Percentiles rank a stretch among this genome's conserved stretches.
Conservation (phyloP, 2,329 filamentous ascomycete species). For the Alternaria infectoria region DNA sequence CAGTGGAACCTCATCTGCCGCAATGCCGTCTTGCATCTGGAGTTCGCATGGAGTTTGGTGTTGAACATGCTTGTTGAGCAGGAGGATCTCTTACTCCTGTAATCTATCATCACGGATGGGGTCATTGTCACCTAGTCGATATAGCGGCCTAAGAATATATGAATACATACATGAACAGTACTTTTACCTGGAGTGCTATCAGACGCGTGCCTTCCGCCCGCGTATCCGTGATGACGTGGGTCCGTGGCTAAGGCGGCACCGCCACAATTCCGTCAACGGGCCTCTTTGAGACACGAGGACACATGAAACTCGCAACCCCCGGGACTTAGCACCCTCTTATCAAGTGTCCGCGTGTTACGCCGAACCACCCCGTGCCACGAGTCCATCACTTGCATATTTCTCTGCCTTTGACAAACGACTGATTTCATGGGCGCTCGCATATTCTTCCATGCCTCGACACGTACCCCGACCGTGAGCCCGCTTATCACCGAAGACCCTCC, state of each 20-base stretch:
- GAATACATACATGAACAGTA: neutral
- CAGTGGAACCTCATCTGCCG: slow-evolving; percentile 2
- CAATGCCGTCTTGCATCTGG: slow-evolving; percentile 17
- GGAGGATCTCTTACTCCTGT: slow-evolving; percentile 20
- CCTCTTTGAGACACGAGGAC: slow-evolving; percentile 18
- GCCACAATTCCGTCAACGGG: slow-evolving; percentile 2
- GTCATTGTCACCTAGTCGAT: slow-evolving; percentile 12
- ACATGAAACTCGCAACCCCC: slow-evolving; percentile 12
- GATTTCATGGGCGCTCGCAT: slow-evolving; percentile 32
- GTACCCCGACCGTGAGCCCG: slow-evolving; percentile 30
- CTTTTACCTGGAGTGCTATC: neutral
- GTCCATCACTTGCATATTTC: slow-evolving; percentile 1
- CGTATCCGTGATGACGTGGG: slow-evolving; percentile 18
- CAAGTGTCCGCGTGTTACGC: slow-evolving; percentile 13
- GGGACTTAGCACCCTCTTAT: neutral
- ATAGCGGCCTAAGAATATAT: slow-evolving; percentile 21
- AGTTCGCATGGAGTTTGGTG: slow-evolving; percentile 39
- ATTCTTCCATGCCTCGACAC: slow-evolving; percentile 33
- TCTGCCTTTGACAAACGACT: slow-evolving; percentile 1
- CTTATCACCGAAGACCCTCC: slow-evolving; percentile 29
- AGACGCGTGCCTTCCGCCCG: slow-evolving; percentile 5
- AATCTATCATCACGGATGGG: slow-evolving; percentile 14
- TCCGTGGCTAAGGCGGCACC: slow-evolving; percentile 18
- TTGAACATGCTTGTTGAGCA: slow-evolving; percentile 25
- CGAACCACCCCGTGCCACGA: slow-evolving; percentile 12